Base-by-base conservation (phyloP, 1,139 yeast species). In the Yamadazyma sp. region DNA sequence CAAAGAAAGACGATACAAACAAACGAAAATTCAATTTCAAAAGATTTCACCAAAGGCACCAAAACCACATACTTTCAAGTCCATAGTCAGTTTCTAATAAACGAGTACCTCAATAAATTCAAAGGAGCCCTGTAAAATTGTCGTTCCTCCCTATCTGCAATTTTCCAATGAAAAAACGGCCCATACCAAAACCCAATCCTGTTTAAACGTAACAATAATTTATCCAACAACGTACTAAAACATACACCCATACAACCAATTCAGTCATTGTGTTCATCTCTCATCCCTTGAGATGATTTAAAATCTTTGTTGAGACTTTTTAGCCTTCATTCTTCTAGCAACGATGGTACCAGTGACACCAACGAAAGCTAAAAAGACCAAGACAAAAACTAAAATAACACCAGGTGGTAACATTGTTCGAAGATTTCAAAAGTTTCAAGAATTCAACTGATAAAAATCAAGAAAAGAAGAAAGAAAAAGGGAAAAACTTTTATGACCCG, bases 321-420 rank as follows among this genome's bases (percentile, higher is more conserved):
- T 71, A 34, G 67, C 65, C 61, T 65, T 67, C 45, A 70, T 39
- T 49, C 53, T 60, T 67, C 69, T 71, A 39, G 57, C 61, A 52
- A 65, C 44, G 45, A 56, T 51, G 44, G 70, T 59, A 53, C 64
- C 68, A 42, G 48, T 43, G 38, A 71, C 50, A 48, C 66, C 70
- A 48, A 56, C 48, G 53, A 57, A 59, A 46, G 72, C 74, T 54
- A 62, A 62, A 62, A 70, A 70, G 44, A 71, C 45, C 53, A 71
- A 67, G 51, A 67, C 70, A 59, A 71, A 71, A 50, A 71, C 77
- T 56, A 71, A 62, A 55, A 71, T 71, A 65, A 71, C 77, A 65
- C 77, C 77, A 33, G 76, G 57, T 57, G 77, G 77, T 44, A 71
- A 65, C 77, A 71, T 71, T 53, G 48, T 57, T 24, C 29, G 31